These are phyloP conservation scores for Leishmania martiniquensis DNA, from an alignment of 208 protist genomes.

Conservation along the genomic window DNA sequence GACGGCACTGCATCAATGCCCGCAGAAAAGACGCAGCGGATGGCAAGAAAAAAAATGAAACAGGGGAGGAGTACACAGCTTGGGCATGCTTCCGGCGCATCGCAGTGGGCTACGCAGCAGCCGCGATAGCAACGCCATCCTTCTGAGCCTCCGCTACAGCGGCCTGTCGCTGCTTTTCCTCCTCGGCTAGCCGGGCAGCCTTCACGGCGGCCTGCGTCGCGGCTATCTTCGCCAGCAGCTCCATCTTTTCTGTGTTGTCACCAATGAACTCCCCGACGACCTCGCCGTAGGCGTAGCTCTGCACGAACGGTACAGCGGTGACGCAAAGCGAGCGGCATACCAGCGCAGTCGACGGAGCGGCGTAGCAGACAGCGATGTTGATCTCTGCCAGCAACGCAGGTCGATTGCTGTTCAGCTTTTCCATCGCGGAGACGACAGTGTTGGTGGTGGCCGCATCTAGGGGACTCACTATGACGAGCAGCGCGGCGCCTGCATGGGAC, in stretches of 20 bases:
- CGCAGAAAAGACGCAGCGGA: too few relatives aligned
- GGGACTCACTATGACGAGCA: constrained; percentile 66
- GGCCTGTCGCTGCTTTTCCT: constrained; percentile 24
- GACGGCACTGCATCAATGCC: background rate
- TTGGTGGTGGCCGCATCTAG: constrained; percentile 50
- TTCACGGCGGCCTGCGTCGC: constrained; percentile 36
- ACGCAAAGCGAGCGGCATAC: constrained; percentile 57
- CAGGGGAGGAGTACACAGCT: background rate
- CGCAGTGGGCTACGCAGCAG: background rate
- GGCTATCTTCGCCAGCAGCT: constrained; percentile 65
- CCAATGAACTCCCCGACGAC: constrained; percentile 53
- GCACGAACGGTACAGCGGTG: constrained; percentile 48
- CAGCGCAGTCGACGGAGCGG: constrained; percentile 32
- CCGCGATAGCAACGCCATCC: constrained; percentile 12
- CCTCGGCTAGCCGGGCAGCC: constrained; percentile 34
- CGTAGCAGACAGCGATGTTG: constrained; percentile 69
- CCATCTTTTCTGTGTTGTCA: constrained; percentile 75
- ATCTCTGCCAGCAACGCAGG: constrained; percentile 37
- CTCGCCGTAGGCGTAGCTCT: constrained; percentile 66
- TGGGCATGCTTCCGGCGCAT: background rate
- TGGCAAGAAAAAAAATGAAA: background rate
- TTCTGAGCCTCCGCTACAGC: background rate
- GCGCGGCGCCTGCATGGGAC: constrained; percentile 37
- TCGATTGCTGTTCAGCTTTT: constrained; percentile 74
- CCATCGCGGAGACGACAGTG: constrained; percentile 52